phyloP scores from a whole-genome alignment of 2,329 filamentous ascomycete genomes.

The Colletotrichum musicola region DNA sequence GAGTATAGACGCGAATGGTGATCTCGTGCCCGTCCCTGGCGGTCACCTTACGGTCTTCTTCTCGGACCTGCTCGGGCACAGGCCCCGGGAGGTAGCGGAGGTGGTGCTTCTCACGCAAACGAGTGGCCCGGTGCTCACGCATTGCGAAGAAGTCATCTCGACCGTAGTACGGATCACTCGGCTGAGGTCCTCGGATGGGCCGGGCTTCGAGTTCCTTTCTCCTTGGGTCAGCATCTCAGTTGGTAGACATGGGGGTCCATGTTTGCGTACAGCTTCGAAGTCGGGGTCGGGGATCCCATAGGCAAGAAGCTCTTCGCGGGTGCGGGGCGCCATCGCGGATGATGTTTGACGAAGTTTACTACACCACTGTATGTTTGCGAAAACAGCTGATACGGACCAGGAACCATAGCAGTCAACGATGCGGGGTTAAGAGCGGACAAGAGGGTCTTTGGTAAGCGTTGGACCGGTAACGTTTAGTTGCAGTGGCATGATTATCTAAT shows the following conservation, averaged over 20 bases:
- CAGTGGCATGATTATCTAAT: background rate
- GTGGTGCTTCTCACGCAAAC: constrained; percentile 25
- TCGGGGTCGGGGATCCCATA: constrained; percentile 21
- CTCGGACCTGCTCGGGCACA: constrained; percentile 24
- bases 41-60: constrained; percentile 25
- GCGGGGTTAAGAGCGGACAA: background rate
- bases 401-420: background rate
- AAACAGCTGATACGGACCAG: background rate
- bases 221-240: background rate
- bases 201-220: constrained; percentile 15
- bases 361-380: too few relatives aligned
- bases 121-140: constrained; percentile 27
- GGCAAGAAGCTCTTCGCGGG: constrained; percentile 17
- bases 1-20: constrained; percentile 16
- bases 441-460: background rate
- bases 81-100: constrained; percentile 26
- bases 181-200: constrained; percentile 14
- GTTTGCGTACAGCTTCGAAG: constrained; percentile 14
- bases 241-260: too few relatives aligned
- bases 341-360: too few relatives aligned
- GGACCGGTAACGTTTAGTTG: background rate
- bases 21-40: constrained; percentile 21
- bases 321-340: constrained; percentile 1
- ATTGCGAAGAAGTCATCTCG: constrained; percentile 13
- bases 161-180: constrained; percentile 21